Evolutionary conservation across 495 filamentous ascomycete genomes (phyloP).

Genomic region (Penicillium verhagenii): DNA sequence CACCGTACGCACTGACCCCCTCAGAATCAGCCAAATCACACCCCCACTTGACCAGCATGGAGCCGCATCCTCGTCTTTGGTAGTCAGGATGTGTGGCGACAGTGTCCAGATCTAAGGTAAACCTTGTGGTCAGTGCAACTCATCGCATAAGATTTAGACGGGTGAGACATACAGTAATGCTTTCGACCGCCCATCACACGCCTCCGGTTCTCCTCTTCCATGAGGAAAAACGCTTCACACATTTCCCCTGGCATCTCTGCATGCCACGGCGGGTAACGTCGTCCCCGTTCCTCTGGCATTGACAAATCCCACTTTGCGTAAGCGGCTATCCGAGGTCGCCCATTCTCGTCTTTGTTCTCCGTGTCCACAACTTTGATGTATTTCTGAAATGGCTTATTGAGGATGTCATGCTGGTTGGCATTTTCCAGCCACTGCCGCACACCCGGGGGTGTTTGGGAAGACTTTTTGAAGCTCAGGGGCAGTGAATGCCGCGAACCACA

Average conservation of each 20-base stretch:
- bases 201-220: slow-evolving; percentile 14
- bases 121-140: background rate
- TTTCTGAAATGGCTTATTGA: slow-evolving; percentile 21
- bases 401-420: slow-evolving; percentile 18
- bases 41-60: slow-evolving; percentile 51
- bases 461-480: slow-evolving; percentile 8
- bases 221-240: slow-evolving; percentile 18
- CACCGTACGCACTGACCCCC: slow-evolving; percentile 28
- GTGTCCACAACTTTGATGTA: slow-evolving; percentile 32
- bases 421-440: slow-evolving; percentile 25
- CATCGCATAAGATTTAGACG: background rate
- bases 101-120: slow-evolving; percentile 45
- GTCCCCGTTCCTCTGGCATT: slow-evolving; percentile 23
- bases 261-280: slow-evolving; percentile 28
- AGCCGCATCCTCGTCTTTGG: slow-evolving; percentile 48
- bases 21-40: slow-evolving; percentile 40
- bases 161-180: slow-evolving; percentile 21
- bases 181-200: slow-evolving; percentile 28
- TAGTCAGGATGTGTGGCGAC: slow-evolving; percentile 50
- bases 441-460: slow-evolving; percentile 27
- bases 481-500: slow-evolving; percentile 3
- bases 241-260: slow-evolving; percentile 13
- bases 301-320: slow-evolving; percentile 31
- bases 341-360: slow-evolving; percentile 6
- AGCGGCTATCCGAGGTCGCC: slow-evolving; percentile 20